Base-by-base conservation (phyloP, 805 yeast species). In the Brettanomyces nanus region DNA sequence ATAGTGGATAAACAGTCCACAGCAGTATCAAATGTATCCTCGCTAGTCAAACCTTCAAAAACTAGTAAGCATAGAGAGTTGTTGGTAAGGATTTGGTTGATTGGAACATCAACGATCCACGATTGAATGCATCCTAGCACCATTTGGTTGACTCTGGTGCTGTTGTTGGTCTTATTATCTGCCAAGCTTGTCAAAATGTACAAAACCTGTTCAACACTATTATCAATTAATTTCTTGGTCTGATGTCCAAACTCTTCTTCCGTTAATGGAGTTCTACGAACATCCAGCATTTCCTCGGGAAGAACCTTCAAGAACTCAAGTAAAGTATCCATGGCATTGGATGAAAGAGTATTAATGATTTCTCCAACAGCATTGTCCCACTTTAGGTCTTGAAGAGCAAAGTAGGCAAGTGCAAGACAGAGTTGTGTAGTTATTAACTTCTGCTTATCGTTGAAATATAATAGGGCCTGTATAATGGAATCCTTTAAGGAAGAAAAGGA, bases 81-180 rank as follows among this genome's bases (percentile, higher is more conserved):
- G 34, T 76, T 68, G 7, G 73, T 61, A 31, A 90, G 60, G n/a
- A 92, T 63, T 34, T 75, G 70, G 37, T 75, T 79, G 20, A 90
- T 69, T 3, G 90, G 84, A 35, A 86, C 75, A 56, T 94, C 98
- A 44, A 71, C 72, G 42, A 92, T 79, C 99, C 99, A 92, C 17
- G 94, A 82, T 48, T 80, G 79, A 40, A 94, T 64, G 59, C 95
- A 83, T 44, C 77, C 80, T 40, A 90, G 68, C 5, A 86, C 68
- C 36, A 74, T 58, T 2, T 71, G 48, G 44, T 59, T 54, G 36
- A 56, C 50, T 42, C 59, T 63, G 0, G 65, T 45, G 3, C 63
- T 47, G 38, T 59, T 60, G 4, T 48, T 35, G 3, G 45, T 11
- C 23, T 47, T 43, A 15, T 45, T 33, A 37, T 45, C 51, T 5